phyloP scores from a whole-genome alignment of 768 basidiomycete species.

The Pilatotrama ljubarskyi region DNA sequence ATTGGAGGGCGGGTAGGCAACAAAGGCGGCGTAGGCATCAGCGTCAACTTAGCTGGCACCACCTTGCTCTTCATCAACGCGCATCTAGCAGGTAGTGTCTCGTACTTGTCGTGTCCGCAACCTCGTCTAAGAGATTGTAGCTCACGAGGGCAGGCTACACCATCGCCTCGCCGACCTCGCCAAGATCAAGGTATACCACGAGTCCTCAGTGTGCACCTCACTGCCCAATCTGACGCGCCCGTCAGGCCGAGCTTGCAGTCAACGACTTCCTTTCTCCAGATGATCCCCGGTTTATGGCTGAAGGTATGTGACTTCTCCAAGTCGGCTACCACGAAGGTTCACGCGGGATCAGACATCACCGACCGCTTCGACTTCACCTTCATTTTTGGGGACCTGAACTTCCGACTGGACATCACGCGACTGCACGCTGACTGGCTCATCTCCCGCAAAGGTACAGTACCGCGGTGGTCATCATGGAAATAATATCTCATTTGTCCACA shows the following conservation, averaged over 20 bases:
- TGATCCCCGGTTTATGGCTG: conserved; percentile 66
- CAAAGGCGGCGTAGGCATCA: conserved; percentile 92
- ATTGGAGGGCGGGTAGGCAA: conserved; percentile 92
- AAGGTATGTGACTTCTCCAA: conserved; percentile 48
- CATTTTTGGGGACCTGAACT: conserved; percentile 90
- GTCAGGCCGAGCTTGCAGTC: conserved; percentile 69
- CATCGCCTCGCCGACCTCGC: conserved; percentile 82
- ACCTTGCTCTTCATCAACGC: conserved; percentile 89
- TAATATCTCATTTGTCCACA: conserved; percentile 30
- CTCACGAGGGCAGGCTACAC: conserved; percentile 73
- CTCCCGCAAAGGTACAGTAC: conserved; percentile 63
- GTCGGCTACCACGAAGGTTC: not conserved
- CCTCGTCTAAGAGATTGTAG: conserved; percentile 36
- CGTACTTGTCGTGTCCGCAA: not conserved
- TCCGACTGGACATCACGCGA: conserved; percentile 84
- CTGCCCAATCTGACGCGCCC: not conserved
- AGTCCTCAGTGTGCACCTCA: not conserved
- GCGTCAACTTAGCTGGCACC: conserved; percentile 77
- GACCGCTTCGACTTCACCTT: conserved; percentile 90
- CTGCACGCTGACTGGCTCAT: conserved; percentile 95
- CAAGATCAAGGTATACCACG: conserved; percentile 75
- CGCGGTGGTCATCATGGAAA: too few relatives aligned
- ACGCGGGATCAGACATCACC: conserved; percentile 58
- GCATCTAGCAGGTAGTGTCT: conserved; percentile 73
- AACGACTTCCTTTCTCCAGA: conserved; percentile 71